Conservation (phyloP, 306 rosid genomes). For the Glycine latifolia region DNA sequence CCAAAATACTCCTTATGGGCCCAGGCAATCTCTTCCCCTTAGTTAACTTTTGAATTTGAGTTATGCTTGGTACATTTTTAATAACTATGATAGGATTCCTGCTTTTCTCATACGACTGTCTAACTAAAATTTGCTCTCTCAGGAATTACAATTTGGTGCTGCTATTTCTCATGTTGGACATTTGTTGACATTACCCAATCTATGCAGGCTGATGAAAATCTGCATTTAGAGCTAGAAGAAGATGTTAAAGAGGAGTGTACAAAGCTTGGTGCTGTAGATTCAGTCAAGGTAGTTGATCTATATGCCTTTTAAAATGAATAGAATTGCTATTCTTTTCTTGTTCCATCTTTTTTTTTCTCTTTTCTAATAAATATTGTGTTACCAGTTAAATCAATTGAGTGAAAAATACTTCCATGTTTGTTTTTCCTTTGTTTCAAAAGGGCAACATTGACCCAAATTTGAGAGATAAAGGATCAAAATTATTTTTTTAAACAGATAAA, state of each 20-base stretch:
- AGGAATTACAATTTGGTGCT: constrained; percentile 16
- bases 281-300: constrained; percentile 69
- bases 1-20: background rate
- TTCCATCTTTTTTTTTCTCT: background rate
- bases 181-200: constrained; percentile 42
- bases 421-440: background rate
- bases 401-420: constrained; percentile 16
- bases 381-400: constrained; percentile 11
- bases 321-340: constrained; percentile 4
- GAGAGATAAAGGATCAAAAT: too few relatives aligned
- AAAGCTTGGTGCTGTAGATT: constrained; percentile 87
- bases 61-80: background rate
- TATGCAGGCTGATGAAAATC: constrained; percentile 81
- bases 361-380: background rate
- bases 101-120: constrained; percentile 15
- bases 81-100: constrained; percentile 19
- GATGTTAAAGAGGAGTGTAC: constrained; percentile 89
- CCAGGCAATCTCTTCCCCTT: background rate
- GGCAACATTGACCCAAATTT: too few relatives aligned
- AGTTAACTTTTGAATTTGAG: background rate
- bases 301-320: constrained; percentile 10
- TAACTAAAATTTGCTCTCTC: constrained; percentile 23
- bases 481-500: too few relatives aligned
- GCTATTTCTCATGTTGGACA: constrained; percentile 38
- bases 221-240: constrained; percentile 74